Percentiles rank a stretch among this genome's conserved stretches.
Conservation (phyloP, 2,329 filamentous ascomycete species). For the Aspergillus ustus region DNA sequence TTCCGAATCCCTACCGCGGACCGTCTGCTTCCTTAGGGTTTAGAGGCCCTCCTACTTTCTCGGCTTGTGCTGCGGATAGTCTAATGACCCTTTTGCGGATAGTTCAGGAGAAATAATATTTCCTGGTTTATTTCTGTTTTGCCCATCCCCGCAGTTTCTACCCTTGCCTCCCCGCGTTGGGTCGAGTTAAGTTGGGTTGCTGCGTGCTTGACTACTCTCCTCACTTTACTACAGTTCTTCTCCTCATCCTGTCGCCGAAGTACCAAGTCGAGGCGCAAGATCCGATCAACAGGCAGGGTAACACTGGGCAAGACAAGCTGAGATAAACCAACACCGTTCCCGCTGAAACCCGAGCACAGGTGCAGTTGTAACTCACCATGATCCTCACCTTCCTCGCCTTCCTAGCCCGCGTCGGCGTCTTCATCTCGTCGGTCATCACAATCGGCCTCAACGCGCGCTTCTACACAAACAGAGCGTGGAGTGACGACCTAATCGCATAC, state of each 20-base stretch:
- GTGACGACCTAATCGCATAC: conserved; percentile 9
- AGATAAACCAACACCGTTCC: no score
- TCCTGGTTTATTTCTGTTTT: background rate
- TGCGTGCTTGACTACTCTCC: background rate
- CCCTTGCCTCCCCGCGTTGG: background rate
- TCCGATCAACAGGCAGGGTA: no score
- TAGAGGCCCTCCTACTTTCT: no score
- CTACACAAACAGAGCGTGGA: conserved; percentile 5
- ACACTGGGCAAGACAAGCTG: no score
- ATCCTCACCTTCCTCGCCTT: conserved; percentile 5
- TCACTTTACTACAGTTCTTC: background rate
- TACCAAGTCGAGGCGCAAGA: background rate
- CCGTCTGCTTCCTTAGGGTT: background rate
- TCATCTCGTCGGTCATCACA: conserved; percentile 12
- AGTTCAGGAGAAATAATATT: background rate
- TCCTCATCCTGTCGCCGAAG: background rate
- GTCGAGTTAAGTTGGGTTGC: background rate
- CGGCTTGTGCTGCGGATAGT: background rate
- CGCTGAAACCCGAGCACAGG: no score
- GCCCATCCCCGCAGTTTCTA: background rate
- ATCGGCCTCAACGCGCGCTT: conserved; percentile 11
- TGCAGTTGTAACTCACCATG: background rate
- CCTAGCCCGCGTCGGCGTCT: conserved; percentile 1
- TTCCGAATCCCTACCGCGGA: background rate
- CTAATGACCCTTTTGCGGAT: background rate